Conservation (phyloP, 495 filamentous ascomycete species). For the Hypomontagnella submonticulosa region DNA sequence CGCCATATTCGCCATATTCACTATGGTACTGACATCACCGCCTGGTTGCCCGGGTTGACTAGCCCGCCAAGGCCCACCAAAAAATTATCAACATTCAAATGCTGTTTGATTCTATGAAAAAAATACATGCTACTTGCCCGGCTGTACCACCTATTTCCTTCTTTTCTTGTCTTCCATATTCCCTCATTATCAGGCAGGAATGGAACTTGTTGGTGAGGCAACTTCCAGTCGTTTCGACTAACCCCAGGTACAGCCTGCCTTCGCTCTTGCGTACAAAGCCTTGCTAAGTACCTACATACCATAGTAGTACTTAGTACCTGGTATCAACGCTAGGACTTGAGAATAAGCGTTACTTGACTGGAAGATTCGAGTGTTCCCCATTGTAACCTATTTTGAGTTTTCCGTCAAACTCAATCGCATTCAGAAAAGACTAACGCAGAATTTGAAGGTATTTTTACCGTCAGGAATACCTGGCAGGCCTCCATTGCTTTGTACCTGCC, state of each 20-base stretch:
- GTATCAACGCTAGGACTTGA: too few relatives aligned
- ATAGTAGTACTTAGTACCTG: too few relatives aligned
- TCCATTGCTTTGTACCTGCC: too few relatives aligned
- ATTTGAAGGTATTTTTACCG: too few relatives aligned
- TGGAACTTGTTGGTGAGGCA: conserved; percentile 32
- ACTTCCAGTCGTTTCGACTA: conserved; percentile 14
- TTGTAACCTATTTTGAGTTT: conserved; percentile 7
- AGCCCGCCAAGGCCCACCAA: conserved; percentile 28
- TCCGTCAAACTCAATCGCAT: conserved; percentile 13
- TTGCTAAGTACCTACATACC: too few relatives aligned
- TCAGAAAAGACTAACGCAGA: too few relatives aligned
- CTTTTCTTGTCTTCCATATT: conserved; percentile 10
- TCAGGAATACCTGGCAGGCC: too few relatives aligned
- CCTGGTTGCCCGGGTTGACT: conserved; percentile 26
- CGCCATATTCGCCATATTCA: conserved; percentile 19
- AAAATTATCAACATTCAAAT: conserved; percentile 4
- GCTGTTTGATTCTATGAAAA: neutral
- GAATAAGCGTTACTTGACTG: conserved; percentile 1
- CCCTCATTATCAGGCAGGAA: conserved; percentile 18
- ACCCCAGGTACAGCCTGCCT: neutral
- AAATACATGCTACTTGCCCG: neutral
- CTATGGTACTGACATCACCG: conserved; percentile 39
- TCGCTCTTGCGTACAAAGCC: neutral
- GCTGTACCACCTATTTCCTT: conserved; percentile 18
- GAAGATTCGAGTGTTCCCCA: conserved; percentile 23